phyloP scores from a whole-genome alignment of 2,329 filamentous ascomycete species.

The Cadophora luteo-olivacea region DNA sequence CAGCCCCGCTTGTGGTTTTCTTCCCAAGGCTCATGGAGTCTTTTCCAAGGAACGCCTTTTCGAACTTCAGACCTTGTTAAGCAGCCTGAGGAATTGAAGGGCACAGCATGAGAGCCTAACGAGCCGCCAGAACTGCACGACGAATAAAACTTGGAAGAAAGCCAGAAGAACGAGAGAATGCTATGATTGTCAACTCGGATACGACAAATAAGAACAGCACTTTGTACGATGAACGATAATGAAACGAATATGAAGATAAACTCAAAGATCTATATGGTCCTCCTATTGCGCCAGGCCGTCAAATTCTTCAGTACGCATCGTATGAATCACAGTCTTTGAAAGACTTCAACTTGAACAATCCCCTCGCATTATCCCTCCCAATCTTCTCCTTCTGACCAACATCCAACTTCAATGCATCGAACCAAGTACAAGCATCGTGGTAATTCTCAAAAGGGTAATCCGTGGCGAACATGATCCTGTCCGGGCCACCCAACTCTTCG shows the following conservation, averaged over 20 bases:
- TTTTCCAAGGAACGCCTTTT: too few relatives aligned
- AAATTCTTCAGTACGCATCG: constrained; percentile 1
- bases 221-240: not conserved
- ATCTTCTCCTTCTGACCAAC: constrained; percentile 42
- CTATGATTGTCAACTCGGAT: too few relatives aligned
- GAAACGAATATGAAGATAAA: not conserved
- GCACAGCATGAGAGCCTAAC: too few relatives aligned
- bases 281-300: not conserved
- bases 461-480: constrained; percentile 58
- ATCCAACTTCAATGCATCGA: constrained; percentile 41
- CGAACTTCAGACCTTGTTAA: too few relatives aligned
- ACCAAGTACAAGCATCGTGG: constrained; percentile 49
- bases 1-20: too few relatives aligned
- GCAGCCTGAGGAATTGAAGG: too few relatives aligned
- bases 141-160: too few relatives aligned
- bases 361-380: constrained; percentile 54
- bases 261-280: not conserved
- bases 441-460: constrained; percentile 60
- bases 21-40: not conserved
- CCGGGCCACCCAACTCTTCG: constrained; percentile 53
- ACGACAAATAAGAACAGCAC: too few relatives aligned
- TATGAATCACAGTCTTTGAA: constrained; percentile 35
- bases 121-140: too few relatives aligned
- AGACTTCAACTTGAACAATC: constrained; percentile 45
- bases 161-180: too few relatives aligned